These are phyloP conservation scores for Naganishia randhawae DNA, from an alignment of 768 basidiomycete species.

Conservation along the genomic window DNA sequence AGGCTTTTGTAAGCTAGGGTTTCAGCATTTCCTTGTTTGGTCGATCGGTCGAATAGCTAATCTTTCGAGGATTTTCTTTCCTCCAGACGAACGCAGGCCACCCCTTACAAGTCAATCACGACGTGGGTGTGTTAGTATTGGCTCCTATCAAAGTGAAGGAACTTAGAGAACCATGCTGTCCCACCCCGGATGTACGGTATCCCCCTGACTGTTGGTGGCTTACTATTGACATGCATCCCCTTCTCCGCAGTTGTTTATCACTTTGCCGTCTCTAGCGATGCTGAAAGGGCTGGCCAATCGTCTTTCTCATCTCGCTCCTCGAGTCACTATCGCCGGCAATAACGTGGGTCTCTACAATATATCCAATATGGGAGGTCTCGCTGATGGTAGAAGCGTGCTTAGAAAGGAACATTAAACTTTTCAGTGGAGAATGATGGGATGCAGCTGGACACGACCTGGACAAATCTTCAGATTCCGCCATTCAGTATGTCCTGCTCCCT, in stretches of 20 bases:
- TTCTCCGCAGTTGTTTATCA: conserved; percentile 40
- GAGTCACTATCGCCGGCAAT: conserved; percentile 45
- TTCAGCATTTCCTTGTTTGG: too few relatives aligned
- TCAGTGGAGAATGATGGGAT: conserved; percentile 33
- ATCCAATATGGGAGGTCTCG: background rate
- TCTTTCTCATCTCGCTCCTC: conserved; percentile 41
- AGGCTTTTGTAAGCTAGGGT: conserved; percentile 34
- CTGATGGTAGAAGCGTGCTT: background rate
- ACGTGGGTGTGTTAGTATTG: conserved; percentile 43
- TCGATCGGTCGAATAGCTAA: too few relatives aligned
- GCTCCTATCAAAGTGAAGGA: conserved; percentile 39
- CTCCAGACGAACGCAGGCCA: conserved; percentile 21
- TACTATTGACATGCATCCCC: background rate
- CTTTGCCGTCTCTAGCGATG: conserved; percentile 41
- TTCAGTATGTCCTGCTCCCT: conserved; percentile 31
- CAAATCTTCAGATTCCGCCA: conserved; percentile 40
- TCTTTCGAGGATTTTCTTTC: background rate
- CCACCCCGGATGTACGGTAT: conserved; percentile 48
- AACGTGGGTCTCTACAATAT: conserved; percentile 33
- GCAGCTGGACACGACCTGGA: conserved; percentile 44
- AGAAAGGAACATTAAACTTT: conserved; percentile 46
- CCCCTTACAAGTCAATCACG: conserved; percentile 43
- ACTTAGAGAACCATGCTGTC: conserved; percentile 48
- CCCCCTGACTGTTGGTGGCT: background rate
- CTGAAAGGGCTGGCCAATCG: conserved; percentile 43